A percentile compares a stretch with the other conserved stretches of the same genome.
These are phyloP conservation scores for Persicaria tinctoria DNA, from an alignment of 148 eudicot species.

Conservation along the genomic window DNA sequence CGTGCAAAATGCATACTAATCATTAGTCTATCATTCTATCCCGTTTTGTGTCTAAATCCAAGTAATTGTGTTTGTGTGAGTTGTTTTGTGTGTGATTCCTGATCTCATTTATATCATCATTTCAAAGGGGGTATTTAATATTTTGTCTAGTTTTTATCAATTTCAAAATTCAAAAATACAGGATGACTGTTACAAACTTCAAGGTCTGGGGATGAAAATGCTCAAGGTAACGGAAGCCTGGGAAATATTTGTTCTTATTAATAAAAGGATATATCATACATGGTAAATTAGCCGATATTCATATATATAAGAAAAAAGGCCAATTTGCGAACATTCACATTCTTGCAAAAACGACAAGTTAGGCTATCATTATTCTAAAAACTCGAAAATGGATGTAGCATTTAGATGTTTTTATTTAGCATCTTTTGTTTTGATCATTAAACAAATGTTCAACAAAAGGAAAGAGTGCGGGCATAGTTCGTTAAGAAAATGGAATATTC, in stretches of 20 bases:
- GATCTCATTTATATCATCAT: no score
- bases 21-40: no score
- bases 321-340: not conserved
- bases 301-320: not conserved
- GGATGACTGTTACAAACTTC: not conserved
- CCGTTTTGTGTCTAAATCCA: no score
- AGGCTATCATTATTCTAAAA: not conserved
- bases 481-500: conserved; percentile 14
- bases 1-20: no score
- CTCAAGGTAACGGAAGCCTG: not conserved
- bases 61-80: no score
- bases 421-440: not conserved
- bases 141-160: no score
- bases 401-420: not conserved
- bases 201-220: not conserved
- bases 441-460: not conserved
- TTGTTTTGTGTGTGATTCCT: no score
- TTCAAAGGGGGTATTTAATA: no score
- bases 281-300: not conserved
- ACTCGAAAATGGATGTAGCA: not conserved
- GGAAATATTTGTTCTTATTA: not conserved
- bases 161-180: not conserved
- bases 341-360: not conserved
- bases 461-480: not conserved
- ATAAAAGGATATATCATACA: not conserved